Percentiles rank a stretch among this genome's conserved stretches.
Conservation (phyloP, 768 basidiomycete species). For the Suillus clintonianus region DNA sequence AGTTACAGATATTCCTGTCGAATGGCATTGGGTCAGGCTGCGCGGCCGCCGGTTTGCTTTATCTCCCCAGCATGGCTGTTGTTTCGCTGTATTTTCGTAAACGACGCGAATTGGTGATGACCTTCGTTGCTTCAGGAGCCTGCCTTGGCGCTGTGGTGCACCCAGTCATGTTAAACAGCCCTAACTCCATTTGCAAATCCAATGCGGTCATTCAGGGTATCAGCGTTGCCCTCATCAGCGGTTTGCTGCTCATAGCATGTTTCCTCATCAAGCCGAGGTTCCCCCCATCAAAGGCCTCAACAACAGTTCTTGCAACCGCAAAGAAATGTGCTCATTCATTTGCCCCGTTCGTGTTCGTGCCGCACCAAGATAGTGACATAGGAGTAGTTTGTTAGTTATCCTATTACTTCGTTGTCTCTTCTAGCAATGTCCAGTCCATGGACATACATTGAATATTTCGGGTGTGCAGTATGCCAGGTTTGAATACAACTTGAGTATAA, state of each 20-base stretch:
- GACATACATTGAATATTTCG: no score
- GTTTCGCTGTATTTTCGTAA: slow-evolving; percentile 55
- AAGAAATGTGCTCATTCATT: slow-evolving; percentile 23
- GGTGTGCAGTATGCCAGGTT: no score
- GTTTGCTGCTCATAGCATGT: slow-evolving; percentile 40
- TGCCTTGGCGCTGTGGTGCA: slow-evolving; percentile 55
- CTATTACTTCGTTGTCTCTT: no score
- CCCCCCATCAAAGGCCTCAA: slow-evolving; percentile 30
- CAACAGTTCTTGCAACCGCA: slow-evolving; percentile 19
- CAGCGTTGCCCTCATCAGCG: slow-evolving; percentile 41
- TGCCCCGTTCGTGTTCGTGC: no score
- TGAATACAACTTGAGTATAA: no score
- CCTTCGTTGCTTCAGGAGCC: slow-evolving; percentile 57
- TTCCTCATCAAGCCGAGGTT: slow-evolving; percentile 43
- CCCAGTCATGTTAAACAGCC: slow-evolving; percentile 62
- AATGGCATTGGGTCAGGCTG: slow-evolving; percentile 54
- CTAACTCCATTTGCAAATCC: slow-evolving; percentile 49
- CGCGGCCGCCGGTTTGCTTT: slow-evolving; percentile 48
- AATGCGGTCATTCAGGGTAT: slow-evolving; percentile 38
- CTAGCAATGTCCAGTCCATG: no score
- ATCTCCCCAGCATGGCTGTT: slow-evolving; percentile 49
- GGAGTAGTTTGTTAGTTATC: no score
- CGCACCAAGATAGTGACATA: no score
- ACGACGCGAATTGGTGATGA: slow-evolving; percentile 51
- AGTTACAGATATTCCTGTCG: slow-evolving; percentile 47